These are phyloP conservation scores for Colletotrichum filicis DNA, from an alignment of 2,329 filamentous ascomycete genomes.

Conservation along the genomic window DNA sequence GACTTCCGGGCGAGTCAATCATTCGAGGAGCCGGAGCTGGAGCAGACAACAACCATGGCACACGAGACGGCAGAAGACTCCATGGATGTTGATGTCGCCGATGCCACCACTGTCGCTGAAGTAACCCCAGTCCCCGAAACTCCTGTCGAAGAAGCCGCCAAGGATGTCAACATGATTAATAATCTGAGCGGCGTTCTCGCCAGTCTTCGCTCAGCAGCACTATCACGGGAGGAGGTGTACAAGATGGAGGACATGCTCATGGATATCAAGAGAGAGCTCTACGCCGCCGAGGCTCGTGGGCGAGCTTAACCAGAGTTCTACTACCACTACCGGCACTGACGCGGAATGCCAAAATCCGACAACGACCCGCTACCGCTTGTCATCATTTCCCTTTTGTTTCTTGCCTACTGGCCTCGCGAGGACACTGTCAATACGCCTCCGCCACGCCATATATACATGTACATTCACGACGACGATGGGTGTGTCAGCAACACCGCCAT, in stretches of 20 bases:
- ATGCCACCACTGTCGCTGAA: neutral
- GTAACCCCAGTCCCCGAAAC: neutral
- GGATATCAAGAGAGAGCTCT: constrained; percentile 80
- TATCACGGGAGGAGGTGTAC: constrained; percentile 74
- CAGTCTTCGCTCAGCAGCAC: constrained; percentile 66
- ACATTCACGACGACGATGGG: constrained; percentile 18
- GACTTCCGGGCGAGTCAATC: constrained; percentile 43
- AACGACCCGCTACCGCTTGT: neutral
- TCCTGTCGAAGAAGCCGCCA: constrained; percentile 45
- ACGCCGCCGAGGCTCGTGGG: constrained; percentile 74
- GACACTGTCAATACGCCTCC: constrained; percentile 25
- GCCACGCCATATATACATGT: constrained; percentile 18
- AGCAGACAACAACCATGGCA: neutral
- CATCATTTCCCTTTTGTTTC: neutral
- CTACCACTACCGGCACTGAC: neutral
- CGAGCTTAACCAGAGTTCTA: constrained; percentile 43
- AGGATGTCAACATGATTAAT: constrained; percentile 59
- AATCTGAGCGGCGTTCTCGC: constrained; percentile 67
- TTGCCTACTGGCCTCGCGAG: neutral
- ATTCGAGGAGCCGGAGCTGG: constrained; percentile 37
- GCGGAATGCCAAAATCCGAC: neutral
- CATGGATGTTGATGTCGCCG: constrained; percentile 36
- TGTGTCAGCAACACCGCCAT: neutral
- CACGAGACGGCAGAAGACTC: constrained; percentile 35
- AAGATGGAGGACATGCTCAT: constrained; percentile 83